Conservation (phyloP, 129 eudicot species). For the Scalesia atractyloides region DNA sequence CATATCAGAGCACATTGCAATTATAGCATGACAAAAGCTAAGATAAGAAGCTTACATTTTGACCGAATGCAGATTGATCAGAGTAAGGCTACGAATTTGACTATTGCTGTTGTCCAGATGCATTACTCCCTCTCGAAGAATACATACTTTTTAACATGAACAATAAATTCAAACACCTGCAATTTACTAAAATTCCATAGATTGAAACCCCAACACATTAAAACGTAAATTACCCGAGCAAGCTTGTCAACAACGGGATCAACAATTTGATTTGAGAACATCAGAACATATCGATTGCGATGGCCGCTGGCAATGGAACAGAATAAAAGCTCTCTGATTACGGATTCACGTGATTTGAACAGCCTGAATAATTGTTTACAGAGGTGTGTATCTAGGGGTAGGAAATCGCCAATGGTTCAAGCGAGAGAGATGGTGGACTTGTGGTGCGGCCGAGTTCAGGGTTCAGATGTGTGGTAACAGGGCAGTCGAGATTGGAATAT, state of each 20-base stretch:
- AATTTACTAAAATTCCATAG: too few relatives aligned
- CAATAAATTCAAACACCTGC: too few relatives aligned
- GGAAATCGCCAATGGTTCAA: too few relatives aligned
- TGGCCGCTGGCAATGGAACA: too few relatives aligned
- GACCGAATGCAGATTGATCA: conserved; percentile 66
- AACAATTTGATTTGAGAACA: conserved; percentile 41
- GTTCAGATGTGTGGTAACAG: too few relatives aligned
- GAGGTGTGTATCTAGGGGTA: too few relatives aligned
- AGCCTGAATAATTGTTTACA: too few relatives aligned
- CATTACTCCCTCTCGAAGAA: conserved; percentile 62
- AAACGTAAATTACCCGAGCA: conserved; percentile 69
- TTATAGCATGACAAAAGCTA: background rate
- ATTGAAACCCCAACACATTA: conserved; percentile 11
- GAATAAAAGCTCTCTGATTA: too few relatives aligned
- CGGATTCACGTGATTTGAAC: too few relatives aligned
- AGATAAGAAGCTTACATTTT: conserved; percentile 42
- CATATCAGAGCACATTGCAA: conserved; percentile 11
- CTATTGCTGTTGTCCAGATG: conserved; percentile 52
- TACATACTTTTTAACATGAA: conserved; percentile 36
- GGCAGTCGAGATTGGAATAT: too few relatives aligned
- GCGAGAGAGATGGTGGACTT: too few relatives aligned
- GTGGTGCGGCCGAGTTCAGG: too few relatives aligned
- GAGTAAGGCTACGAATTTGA: conserved; percentile 42
- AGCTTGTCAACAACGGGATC: conserved; percentile 93
- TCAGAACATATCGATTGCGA: conserved; percentile 8